Evolutionary conservation across 495 filamentous ascomycete species (phyloP).

Genomic region (Talaromyces adpressus): DNA sequence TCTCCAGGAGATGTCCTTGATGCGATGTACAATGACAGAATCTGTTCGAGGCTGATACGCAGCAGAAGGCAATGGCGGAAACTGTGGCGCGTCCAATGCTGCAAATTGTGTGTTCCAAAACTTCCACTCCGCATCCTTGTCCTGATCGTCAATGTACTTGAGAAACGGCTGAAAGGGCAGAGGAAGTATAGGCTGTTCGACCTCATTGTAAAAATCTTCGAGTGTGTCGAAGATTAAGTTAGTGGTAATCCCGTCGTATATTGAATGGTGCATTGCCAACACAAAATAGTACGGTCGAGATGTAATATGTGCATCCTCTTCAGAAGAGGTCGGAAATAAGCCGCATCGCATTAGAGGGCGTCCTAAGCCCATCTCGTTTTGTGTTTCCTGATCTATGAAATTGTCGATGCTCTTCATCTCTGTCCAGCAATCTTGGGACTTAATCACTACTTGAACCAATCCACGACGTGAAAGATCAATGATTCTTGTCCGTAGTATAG

Average conservation of each 20-base stretch:
- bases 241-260: slow-evolving; percentile 16
- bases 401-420: not conserved
- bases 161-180: slow-evolving; percentile 14
- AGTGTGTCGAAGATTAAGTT: slow-evolving; percentile 10
- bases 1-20: not conserved
- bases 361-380: not conserved
- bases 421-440: not conserved
- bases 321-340: not conserved
- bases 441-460: not conserved
- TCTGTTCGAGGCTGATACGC: slow-evolving; percentile 28
- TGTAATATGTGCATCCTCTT: not conserved
- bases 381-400: not conserved
- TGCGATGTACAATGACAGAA: not conserved
- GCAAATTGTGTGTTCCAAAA: slow-evolving; percentile 28
- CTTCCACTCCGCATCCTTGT: slow-evolving; percentile 7
- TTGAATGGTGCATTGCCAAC: slow-evolving; percentile 14
- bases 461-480: not conserved
- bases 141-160: slow-evolving; percentile 12
- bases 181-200: not conserved
- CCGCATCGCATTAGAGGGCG: not conserved
- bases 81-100: slow-evolving; percentile 25
- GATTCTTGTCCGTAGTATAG: not conserved
- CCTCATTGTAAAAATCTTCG: not conserved
- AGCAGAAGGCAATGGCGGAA: slow-evolving; percentile 37
- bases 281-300: slow-evolving; percentile 5